A percentile compares a stretch with the other conserved stretches of the same genome.
These are phyloP conservation scores for Lophiostoma macrostomum DNA, from an alignment of 495 filamentous ascomycete species.

Conservation along the genomic window DNA sequence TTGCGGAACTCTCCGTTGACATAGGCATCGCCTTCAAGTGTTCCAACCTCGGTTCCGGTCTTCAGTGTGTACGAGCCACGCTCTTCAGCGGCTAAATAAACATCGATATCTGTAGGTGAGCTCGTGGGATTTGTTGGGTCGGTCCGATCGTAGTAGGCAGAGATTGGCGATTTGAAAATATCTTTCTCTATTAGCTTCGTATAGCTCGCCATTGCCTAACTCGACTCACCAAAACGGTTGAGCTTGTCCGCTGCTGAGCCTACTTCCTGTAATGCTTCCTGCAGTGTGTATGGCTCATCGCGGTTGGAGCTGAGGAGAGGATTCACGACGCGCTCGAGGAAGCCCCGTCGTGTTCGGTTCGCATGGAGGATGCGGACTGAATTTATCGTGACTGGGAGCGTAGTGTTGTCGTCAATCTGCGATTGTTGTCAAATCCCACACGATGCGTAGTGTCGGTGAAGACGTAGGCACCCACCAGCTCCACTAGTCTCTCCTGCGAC, in stretches of 20 bases:
- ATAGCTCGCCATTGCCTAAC: neutral
- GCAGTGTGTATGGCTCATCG: constrained; percentile 67
- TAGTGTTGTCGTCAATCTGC: constrained; percentile 76
- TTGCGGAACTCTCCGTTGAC: constrained; percentile 80
- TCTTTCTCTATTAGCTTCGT: constrained; percentile 47
- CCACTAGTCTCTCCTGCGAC: constrained; percentile 59
- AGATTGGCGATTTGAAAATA: constrained; percentile 82
- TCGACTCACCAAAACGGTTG: constrained; percentile 64
- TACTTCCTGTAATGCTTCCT: constrained; percentile 70
- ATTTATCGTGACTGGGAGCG: constrained; percentile 73
- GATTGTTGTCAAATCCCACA: neutral
- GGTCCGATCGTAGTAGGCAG: constrained; percentile 72
- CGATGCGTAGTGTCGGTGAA: neutral
- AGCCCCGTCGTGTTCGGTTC: constrained; percentile 68
- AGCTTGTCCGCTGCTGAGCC: constrained; percentile 68
- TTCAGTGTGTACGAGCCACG: constrained; percentile 75
- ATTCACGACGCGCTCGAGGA: constrained; percentile 74
- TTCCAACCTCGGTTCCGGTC: constrained; percentile 89
- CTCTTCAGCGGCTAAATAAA: constrained; percentile 73
- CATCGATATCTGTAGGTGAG: constrained; percentile 69
- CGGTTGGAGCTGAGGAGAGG: constrained; percentile 69
- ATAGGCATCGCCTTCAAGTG: constrained; percentile 88
- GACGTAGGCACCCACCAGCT: constrained; percentile 47
- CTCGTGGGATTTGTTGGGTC: constrained; percentile 54
- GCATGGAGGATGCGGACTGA: constrained; percentile 77